Conservation (phyloP, 495 filamentous ascomycete genomes). For the Symbiotaphrina buchneri region DNA sequence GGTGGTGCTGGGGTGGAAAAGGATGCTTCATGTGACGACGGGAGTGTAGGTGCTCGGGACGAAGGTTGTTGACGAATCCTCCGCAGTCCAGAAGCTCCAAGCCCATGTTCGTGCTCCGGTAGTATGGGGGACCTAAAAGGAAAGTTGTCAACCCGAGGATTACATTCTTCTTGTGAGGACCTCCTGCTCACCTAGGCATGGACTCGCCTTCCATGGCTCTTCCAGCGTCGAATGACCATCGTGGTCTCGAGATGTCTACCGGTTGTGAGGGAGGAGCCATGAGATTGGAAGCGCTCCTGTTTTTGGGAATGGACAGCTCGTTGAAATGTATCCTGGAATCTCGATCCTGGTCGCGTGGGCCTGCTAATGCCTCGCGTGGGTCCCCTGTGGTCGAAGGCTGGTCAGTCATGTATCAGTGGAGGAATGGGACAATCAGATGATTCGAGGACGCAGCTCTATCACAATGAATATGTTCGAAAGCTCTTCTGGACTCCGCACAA, state of each 20-base stretch:
- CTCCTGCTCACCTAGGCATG: slow-evolving; percentile 19
- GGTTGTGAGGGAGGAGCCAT: slow-evolving; percentile 15
- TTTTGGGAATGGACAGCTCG: slow-evolving; percentile 47
- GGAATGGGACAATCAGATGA: no score
- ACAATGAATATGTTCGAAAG: no score
- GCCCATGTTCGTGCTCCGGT: slow-evolving; percentile 34
- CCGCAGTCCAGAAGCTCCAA: slow-evolving; percentile 56
- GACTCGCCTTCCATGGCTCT: slow-evolving; percentile 22
- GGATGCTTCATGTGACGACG: slow-evolving; percentile 41
- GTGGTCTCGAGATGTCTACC: slow-evolving; percentile 16
- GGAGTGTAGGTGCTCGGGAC: slow-evolving; percentile 38
- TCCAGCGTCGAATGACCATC: slow-evolving; percentile 32
- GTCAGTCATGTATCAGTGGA: no score
- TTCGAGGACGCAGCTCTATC: no score
- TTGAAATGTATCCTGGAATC: no score
- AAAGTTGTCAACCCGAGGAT: neutral
- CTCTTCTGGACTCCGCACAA: no score
- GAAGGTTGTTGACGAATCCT: slow-evolving; percentile 76
- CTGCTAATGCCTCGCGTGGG: no score
- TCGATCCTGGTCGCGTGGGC: no score
- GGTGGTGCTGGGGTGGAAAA: slow-evolving; percentile 32
- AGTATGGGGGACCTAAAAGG: slow-evolving; percentile 27
- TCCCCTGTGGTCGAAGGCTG: no score
- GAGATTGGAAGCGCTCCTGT: slow-evolving; percentile 39
- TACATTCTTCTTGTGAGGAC: neutral